Evolutionary conservation across 1,284 basidiomycete species (phyloP).

Genomic region (Pseudozyma flocculosa): DNA sequence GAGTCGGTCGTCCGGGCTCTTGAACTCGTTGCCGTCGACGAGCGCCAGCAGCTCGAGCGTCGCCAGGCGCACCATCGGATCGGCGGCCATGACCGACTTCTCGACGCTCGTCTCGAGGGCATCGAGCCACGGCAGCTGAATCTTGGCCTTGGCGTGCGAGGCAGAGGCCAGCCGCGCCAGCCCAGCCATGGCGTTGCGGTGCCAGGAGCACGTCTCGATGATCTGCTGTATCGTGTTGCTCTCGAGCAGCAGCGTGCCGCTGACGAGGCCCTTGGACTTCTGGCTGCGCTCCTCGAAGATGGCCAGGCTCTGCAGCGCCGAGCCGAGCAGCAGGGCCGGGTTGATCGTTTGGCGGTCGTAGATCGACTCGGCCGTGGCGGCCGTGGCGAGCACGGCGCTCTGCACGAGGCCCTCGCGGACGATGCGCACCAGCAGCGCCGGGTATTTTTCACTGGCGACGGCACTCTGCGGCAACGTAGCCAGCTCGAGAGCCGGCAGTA

Average conservation of each 20-base stretch:
- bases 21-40: conserved; percentile 9
- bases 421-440: conserved; percentile 14
- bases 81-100: conserved; percentile 30
- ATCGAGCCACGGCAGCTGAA: conserved; percentile 14
- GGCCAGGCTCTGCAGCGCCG: conserved; percentile 23
- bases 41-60: conserved; percentile 39
- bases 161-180: background rate
- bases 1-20: conserved; percentile 1
- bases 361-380: conserved; percentile 10
- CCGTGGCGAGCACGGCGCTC: conserved; percentile 8
- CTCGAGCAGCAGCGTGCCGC: conserved; percentile 13
- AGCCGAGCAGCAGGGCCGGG: conserved; percentile 20
- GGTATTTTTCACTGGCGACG: conserved; percentile 6
- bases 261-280: conserved; percentile 11
- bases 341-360: conserved; percentile 26
- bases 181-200: conserved; percentile 18
- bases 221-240: conserved; percentile 12
- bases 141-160: background rate
- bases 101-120: conserved; percentile 17
- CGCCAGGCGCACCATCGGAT: conserved; percentile 35
- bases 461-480: conserved; percentile 16
- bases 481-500: conserved; percentile 29
- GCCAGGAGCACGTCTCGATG: conserved; percentile 27
- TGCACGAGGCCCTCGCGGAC: conserved; percentile 21
- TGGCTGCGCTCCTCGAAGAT: conserved; percentile 20